Evolutionary conservation across 768 basidiomycete genomes (phyloP), one percentile per base, ranked within the genome.

Genomic region (Cystobasidium tubakii): DNA sequence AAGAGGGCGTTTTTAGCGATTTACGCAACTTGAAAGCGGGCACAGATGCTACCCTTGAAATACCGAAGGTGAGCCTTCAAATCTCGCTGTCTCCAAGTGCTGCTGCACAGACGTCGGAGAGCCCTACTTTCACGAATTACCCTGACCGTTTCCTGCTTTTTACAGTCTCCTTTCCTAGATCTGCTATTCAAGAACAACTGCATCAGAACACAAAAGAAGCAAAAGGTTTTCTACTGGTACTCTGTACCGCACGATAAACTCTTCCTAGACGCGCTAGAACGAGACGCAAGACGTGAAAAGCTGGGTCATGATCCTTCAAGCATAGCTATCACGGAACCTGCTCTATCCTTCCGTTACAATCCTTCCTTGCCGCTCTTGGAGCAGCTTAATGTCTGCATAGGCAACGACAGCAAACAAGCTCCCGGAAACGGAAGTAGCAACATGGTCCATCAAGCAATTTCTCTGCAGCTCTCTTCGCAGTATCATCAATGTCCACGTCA

Each of bases 201-300:
- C 80, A 96, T 97, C 77, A 87, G 94, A 44, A 97, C 94, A 0
- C 94, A 97, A 81, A 97, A 96, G 85, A 97, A 96, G 83, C 94
- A 95, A 83, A 93, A 97, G 81, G 94, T 97, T n/a, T 97, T 96
- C 80, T 96, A 91, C 81, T 97, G 94, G 93, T 96, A 92, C 83
- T 94, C 92, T 6, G 94, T 97, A 6, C 94, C 94, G 1, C 94
- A 97, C 75, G 94, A 97, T 81, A 89, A 93, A 39, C 88, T 97
- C 70, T 97, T 96, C 85, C 87, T 97, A 66, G 94, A 97, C 79
- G 94, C 94, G 23, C 86, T 97, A 62, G 94, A 97, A 81, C 89
- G 94, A 62, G 94, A 97, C 81, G 86, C 96, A 34, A 96, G 95
- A 83, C 87, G 94, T 36, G 94, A 96, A 82, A 95, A 93, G 82